phyloP scores from a whole-genome alignment of 805 yeast genomes.

The Saccharomycopsis schoenii region DNA sequence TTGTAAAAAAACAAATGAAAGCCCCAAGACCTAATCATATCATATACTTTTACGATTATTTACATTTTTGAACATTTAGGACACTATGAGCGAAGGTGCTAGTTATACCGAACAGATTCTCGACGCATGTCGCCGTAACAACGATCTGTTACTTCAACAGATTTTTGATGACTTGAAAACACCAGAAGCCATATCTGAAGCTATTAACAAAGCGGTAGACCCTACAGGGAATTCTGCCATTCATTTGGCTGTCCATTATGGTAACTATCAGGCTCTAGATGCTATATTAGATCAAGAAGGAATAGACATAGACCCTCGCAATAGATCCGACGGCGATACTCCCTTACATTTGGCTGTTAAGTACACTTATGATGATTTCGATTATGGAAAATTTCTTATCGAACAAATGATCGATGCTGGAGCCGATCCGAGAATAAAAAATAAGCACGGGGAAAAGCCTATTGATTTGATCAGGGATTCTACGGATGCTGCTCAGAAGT shows the following conservation, averaged over 20 bases:
- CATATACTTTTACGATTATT: no score
- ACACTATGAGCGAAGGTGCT: slow-evolving; percentile 49
- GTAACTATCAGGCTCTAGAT: slow-evolving; percentile 82
- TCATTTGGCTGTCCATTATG: slow-evolving; percentile 73
- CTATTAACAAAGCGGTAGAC: slow-evolving; percentile 64
- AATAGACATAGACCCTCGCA: slow-evolving; percentile 77
- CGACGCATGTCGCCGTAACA: slow-evolving; percentile 84
- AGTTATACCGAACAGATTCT: slow-evolving; percentile 66
- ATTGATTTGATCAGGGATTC: slow-evolving; percentile 52
- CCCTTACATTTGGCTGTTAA: slow-evolving; percentile 83
- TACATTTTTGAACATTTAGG: background rate
- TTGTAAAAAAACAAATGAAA: no score
- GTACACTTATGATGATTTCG: slow-evolving; percentile 72
- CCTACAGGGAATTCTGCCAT: slow-evolving; percentile 74
- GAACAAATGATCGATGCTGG: slow-evolving; percentile 88
- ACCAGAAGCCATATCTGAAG: slow-evolving; percentile 27
- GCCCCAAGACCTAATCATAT: no score
- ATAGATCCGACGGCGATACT: slow-evolving; percentile 67
- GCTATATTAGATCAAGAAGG: slow-evolving; percentile 76
- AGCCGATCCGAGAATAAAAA: slow-evolving; percentile 58
- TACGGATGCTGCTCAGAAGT: slow-evolving; percentile 36
- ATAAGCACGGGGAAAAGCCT: slow-evolving; percentile 62
- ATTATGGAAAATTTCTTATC: slow-evolving; percentile 67
- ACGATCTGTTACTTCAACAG: slow-evolving; percentile 57
- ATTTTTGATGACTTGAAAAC: slow-evolving; percentile 37